Percentiles rank a stretch among this genome's conserved stretches.
These are phyloP conservation scores for Fusarium redolens DNA, from an alignment of 2,329 filamentous ascomycete species.

Conservation along the genomic window DNA sequence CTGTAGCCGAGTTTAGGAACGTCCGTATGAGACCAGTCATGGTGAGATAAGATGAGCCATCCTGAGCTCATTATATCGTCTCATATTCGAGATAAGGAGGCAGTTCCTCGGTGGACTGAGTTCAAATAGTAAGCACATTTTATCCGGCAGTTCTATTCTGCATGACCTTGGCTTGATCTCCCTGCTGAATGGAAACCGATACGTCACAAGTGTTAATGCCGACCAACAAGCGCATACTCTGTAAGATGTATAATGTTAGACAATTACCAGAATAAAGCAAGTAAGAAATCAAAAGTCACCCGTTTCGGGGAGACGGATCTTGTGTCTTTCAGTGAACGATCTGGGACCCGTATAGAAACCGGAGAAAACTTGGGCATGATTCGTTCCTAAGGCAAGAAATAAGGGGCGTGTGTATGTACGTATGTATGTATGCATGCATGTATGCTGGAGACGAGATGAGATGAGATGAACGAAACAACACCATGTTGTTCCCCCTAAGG, in stretches of 20 bases:
- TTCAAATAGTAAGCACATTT: neutral
- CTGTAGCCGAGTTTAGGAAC: neutral
- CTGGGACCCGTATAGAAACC: slow-evolving; percentile 16
- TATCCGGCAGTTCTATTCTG: neutral
- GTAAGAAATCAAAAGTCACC: neutral
- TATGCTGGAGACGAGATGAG: neutral
- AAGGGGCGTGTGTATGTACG: slow-evolving; percentile 1
- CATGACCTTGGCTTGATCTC: slow-evolving; percentile 1
- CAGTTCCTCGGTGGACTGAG: neutral
- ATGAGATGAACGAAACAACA: slow-evolving; percentile 32
- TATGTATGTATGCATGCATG: too few relatives aligned
- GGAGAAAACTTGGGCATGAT: slow-evolving; percentile 14
- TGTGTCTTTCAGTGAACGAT: neutral
- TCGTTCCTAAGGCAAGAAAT: slow-evolving; percentile 16
- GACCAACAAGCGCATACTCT: neutral
- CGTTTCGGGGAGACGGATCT: neutral
- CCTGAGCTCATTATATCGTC: slow-evolving; percentile 9
- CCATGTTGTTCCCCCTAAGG: slow-evolving; percentile 28
- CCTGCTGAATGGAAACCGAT: slow-evolving; percentile 5
- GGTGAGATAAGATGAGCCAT: slow-evolving; percentile 22
- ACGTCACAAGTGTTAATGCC: slow-evolving; percentile 13
- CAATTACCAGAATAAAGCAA: slow-evolving; percentile 1
- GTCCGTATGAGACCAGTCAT: slow-evolving; percentile 19
- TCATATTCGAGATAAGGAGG: slow-evolving; percentile 18
- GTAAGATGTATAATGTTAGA: slow-evolving; percentile 9